Evolutionary conservation across 129 eudicot species (phyloP).

Genomic region (Escallonia rubra): DNA sequence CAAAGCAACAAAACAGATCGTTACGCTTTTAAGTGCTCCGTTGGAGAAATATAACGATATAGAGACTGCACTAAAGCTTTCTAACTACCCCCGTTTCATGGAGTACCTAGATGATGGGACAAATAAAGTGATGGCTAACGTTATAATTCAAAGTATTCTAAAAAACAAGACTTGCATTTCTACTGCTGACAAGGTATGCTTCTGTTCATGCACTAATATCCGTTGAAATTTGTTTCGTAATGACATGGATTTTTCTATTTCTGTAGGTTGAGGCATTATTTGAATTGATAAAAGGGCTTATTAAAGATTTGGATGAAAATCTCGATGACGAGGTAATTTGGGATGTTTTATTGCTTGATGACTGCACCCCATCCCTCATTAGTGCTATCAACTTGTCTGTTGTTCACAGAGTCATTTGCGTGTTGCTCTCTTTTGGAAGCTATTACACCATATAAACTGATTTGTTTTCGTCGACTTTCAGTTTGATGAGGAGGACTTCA

Average conservation of each 20-base stretch:
- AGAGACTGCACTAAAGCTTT: constrained; percentile 83
- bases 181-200: constrained; percentile 75
- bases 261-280: constrained; percentile 88
- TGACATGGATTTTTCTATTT: constrained; percentile 10
- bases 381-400: constrained; percentile 1
- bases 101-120: constrained; percentile 76
- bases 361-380: neutral
- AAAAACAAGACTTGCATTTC: constrained; percentile 77
- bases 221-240: constrained; percentile 9
- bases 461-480: constrained; percentile 19
- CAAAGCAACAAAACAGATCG: constrained; percentile 88
- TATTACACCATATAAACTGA: neutral
- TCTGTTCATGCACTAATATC: constrained; percentile 3
- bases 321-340: constrained; percentile 57
- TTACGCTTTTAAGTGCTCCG: constrained; percentile 95
- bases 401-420: neutral
- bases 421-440: neutral
- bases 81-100: constrained; percentile 90
- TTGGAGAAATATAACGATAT: constrained; percentile 88
- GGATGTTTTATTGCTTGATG: neutral
- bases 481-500: constrained; percentile 95
- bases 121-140: constrained; percentile 85
- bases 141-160: constrained; percentile 83
- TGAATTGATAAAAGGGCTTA: constrained; percentile 86
- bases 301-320: constrained; percentile 65